Evolutionary conservation across 2,329 filamentous ascomycete species (phyloP).

Genomic region (Tolypocladium capitatum): DNA sequence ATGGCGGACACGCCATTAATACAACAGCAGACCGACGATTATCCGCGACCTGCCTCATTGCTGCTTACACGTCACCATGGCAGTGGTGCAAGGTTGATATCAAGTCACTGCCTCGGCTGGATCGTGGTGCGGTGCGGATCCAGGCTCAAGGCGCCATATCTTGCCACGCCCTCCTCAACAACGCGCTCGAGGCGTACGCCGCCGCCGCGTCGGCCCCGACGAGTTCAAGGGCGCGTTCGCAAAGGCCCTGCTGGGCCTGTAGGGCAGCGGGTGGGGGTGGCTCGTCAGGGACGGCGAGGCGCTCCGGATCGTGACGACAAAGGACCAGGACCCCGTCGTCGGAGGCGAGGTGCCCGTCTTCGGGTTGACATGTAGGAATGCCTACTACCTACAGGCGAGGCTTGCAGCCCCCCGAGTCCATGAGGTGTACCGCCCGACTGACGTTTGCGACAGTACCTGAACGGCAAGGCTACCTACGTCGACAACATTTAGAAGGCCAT

Average conservation of each 20-base stretch:
- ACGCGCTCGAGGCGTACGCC: constrained; percentile 45
- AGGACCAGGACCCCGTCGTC: constrained; percentile 71
- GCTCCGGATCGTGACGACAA: constrained; percentile 65
- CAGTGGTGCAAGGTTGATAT: no score
- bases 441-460: constrained; percentile 48
- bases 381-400: constrained; percentile 67
- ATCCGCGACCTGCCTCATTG: no score
- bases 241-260: constrained; percentile 52
- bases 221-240: constrained; percentile 54
- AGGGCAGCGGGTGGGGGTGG: constrained; percentile 86
- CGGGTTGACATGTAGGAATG: constrained; percentile 92
- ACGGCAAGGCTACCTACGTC: constrained; percentile 62
- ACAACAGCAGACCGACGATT: no score
- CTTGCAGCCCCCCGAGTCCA: not conserved
- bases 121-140: not conserved
- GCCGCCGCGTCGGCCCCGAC: constrained; percentile 51
- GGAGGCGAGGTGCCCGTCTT: constrained; percentile 53
- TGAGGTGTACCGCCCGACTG: not conserved
- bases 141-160: not conserved
- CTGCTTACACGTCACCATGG: not conserved
- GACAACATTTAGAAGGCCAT: constrained; percentile 68
- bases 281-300: constrained; percentile 51
- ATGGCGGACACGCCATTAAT: constrained; percentile 1
- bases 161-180: constrained; percentile 51
- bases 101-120: not conserved